These are phyloP conservation scores for Fraxinus latifolia DNA, from an alignment of 305 asterid genomes.

Conservation along the genomic window DNA sequence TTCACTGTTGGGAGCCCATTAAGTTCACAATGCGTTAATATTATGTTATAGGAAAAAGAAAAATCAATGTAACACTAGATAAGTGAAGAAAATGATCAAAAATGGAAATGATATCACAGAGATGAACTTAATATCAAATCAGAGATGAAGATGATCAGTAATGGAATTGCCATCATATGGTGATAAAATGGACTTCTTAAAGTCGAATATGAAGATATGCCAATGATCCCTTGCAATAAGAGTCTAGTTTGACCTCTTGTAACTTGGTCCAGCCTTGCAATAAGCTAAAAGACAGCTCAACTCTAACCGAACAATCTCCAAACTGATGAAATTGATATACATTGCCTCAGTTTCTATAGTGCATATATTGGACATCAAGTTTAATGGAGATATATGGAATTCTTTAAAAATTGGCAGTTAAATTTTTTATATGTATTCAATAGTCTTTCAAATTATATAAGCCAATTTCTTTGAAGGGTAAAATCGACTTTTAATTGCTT, in stretches of 20 bases:
- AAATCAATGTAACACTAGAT: neutral
- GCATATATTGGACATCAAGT: neutral
- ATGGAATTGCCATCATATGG: neutral
- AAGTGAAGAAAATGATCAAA: neutral
- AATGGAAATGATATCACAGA: neutral
- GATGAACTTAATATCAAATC: neutral
- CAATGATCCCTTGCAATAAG: slow-evolving; percentile 6
- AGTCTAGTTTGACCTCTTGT: slow-evolving; percentile 9
- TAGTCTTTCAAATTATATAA: neutral
- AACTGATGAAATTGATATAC: neutral
- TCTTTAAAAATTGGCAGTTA: neutral
- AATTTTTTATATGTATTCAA: neutral
- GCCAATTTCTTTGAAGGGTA: neutral
- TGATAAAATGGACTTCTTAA: neutral
- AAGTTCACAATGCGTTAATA: neutral
- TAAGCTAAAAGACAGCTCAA: neutral
- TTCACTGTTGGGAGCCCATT: neutral
- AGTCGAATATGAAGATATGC: neutral
- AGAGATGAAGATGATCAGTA: neutral
- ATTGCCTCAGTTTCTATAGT: neutral
- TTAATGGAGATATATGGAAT: neutral
- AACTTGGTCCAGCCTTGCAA: neutral
- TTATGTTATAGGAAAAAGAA: neutral
- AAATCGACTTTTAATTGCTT: neutral
- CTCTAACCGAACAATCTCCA: neutral